These are phyloP conservation scores for Scytalidium sp. DNA, from an alignment of 2,329 filamentous ascomycete genomes.

Conservation along the genomic window DNA sequence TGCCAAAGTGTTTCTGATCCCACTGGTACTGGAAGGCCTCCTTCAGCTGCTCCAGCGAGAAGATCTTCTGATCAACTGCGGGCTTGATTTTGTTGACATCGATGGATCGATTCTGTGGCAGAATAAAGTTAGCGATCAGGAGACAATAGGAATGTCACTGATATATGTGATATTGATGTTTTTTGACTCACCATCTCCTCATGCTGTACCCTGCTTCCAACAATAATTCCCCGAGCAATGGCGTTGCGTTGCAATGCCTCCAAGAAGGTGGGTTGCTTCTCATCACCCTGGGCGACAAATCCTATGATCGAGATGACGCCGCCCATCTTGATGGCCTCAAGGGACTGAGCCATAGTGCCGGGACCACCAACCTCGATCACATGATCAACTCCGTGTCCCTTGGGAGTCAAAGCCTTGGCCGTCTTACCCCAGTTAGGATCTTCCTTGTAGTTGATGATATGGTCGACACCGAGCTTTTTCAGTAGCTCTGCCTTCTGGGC, in stretches of 20 bases:
- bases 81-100: constrained; percentile 44
- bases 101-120: constrained; percentile 37
- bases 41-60: constrained; percentile 41
- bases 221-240: constrained; percentile 43
- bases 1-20: constrained; percentile 49
- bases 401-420: constrained; percentile 32
- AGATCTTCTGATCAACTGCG: constrained; percentile 43
- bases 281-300: constrained; percentile 26
- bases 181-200: constrained; percentile 40
- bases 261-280: constrained; percentile 27
- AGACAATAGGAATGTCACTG: no score
- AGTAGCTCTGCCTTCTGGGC: constrained; percentile 32
- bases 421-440: constrained; percentile 35
- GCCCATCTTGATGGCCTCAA: constrained; percentile 37
- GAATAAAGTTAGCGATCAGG: neutral
- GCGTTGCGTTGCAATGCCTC: constrained; percentile 29
- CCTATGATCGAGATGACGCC: constrained; percentile 38
- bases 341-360: constrained; percentile 35
- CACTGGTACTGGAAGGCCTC: constrained; percentile 49
- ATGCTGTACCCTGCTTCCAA: constrained; percentile 44
- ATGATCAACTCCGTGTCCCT: constrained; percentile 36
- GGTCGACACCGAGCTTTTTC: constrained; percentile 36
- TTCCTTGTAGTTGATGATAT: constrained; percentile 42
- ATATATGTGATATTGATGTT: no score
- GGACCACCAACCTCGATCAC: constrained; percentile 43